Evolutionary conservation across 257 asterid genomes (phyloP), one percentile per base, ranked within the genome.

Genomic region (Catharanthus roseus): DNA sequence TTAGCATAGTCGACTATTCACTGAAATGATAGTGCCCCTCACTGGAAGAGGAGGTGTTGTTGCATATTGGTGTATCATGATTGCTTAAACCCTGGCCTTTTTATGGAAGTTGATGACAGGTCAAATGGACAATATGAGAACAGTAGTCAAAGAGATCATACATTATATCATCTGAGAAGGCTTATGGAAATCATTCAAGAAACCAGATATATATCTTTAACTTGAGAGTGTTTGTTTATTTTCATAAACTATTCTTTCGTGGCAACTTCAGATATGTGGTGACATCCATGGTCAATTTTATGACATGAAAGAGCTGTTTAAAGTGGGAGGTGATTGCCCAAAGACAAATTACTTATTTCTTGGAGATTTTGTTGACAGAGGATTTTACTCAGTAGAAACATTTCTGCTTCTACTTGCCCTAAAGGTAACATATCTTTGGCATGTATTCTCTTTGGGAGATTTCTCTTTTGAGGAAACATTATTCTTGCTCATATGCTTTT

Each of bases 221-320:
- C 28, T 10, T 74, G 56, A 23, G 47, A 21, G 39, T 29, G 41
- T 60, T 45, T 45, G 26, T 73, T 2, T 33, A 68, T 42, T 67
- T 33, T 67, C 8, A 28, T 21, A 53, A 42, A 71, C 18, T 67
- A 61, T 41, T 74, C 55, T 67, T 53, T 67, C 64, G 75, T 60
- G 69, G 42, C 23, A 19, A 44, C 23, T 86, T 74, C 80, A 93
- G 98, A 91, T 93, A 72, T 93, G 99, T 81, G 99, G 99, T 39
- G 99, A 93, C 87, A 93, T 93, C 70, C 99, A 93, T 10, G 99
- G 99, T 65, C 99, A 93, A 76, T 91, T 93, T 76, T 91, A 91
- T 85, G 99, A 93, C 90, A 86, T 93, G 99, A 89, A 89, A 81
- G 97, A 93, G 85, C 91, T 93, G 76, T 93, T 93, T 77, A 91